Conservation (phyloP, 176 grass and related monocot genomes). For the Aegilops speltoides region DNA sequence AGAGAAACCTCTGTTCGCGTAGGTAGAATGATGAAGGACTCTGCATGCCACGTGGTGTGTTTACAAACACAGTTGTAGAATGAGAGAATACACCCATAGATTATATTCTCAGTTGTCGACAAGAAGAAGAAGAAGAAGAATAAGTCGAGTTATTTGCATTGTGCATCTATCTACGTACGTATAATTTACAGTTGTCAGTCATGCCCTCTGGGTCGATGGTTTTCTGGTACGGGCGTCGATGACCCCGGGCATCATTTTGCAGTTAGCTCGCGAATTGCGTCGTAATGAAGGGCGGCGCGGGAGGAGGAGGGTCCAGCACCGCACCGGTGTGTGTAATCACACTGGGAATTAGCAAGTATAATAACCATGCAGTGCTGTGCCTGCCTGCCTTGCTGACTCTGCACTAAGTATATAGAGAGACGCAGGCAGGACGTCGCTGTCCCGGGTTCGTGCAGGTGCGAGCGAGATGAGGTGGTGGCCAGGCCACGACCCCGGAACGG, state of each 20-base stretch:
- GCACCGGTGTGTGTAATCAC: neutral
- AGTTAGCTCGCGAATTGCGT: neutral
- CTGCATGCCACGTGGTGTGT: too few species aligned
- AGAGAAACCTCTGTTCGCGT: neutral
- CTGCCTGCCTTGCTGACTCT: conserved; percentile 7
- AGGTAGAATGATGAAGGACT: neutral
- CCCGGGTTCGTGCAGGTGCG: neutral
- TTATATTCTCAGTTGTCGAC: too few species aligned
- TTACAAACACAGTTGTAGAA: too few species aligned
- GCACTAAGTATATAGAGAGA: neutral
- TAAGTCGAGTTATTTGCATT: neutral
- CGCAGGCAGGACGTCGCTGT: neutral
- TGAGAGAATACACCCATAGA: too few species aligned
- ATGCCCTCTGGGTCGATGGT: neutral
- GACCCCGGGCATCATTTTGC: neutral
- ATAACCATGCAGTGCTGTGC: neutral
- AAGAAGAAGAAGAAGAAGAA: too few species aligned
- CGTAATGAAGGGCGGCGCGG: neutral
- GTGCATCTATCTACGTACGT: neutral
- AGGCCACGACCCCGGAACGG: neutral
- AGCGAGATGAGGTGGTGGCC: neutral
- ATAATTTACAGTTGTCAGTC: too few species aligned
- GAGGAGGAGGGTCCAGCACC: neutral
- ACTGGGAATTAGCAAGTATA: neutral
- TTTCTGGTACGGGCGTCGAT: too few species aligned